These are phyloP conservation scores for Xylona heveae DNA, from an alignment of 495 filamentous ascomycete genomes.

Conservation along the genomic window DNA sequence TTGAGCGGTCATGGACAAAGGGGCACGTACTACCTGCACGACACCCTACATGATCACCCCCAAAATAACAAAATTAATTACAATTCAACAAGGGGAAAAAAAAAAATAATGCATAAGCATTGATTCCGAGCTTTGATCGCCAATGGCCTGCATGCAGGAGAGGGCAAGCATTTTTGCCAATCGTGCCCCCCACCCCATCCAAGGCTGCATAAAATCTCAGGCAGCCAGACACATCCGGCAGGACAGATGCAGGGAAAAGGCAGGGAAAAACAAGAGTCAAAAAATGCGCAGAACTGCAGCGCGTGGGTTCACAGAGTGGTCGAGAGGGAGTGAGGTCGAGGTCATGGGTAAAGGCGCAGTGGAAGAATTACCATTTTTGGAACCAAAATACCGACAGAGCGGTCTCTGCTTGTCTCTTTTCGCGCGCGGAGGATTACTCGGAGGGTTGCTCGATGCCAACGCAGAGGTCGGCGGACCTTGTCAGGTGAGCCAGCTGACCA, in stretches of 20 bases:
- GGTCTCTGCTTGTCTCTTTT: not conserved
- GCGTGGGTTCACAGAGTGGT: not conserved
- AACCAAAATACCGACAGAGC: not conserved
- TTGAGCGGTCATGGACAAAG: not conserved
- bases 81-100: not conserved
- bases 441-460: not conserved
- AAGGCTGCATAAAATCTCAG: no score
- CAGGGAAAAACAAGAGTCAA: no score
- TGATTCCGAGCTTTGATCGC: no score
- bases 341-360: not conserved
- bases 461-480: not conserved
- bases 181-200: no score
- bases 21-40: not conserved
- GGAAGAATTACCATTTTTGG: slow-evolving; percentile 1
- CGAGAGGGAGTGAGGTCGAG: not conserved
- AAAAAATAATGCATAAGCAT: no score
- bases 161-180: no score
- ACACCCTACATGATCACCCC: not conserved
- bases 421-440: not conserved
- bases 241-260: no score
- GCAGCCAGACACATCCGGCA: no score
- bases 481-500: not conserved
- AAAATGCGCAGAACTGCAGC: not conserved
- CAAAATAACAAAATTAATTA: not conserved
- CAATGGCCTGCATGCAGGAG: no score